Conservation (phyloP, 2,329 filamentous ascomycete genomes). For the Amesomyces nigricolor region DNA sequence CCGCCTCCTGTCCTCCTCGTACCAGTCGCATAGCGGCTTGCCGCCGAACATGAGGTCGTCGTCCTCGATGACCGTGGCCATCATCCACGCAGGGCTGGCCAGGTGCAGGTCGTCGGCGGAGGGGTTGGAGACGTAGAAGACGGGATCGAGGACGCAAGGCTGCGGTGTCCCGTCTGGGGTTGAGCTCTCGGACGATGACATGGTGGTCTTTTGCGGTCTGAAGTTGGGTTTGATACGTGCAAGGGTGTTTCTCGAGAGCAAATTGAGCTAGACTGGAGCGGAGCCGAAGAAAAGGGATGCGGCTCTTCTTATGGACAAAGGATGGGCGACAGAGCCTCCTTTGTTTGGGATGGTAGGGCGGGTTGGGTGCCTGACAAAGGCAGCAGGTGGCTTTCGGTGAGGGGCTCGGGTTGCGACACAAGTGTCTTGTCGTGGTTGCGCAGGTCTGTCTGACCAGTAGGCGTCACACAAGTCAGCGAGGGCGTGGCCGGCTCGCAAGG, state of each 20-base stretch:
- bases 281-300: neutral
- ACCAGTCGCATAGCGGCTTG: slow-evolving; percentile 54
- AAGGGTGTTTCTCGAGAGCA: neutral
- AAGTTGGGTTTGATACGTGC: neutral
- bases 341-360: slow-evolving; percentile 2
- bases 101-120: slow-evolving; percentile 21
- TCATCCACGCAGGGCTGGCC: slow-evolving; percentile 40
- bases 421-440: slow-evolving; percentile 18
- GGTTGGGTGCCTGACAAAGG: slow-evolving; percentile 15
- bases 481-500: slow-evolving; percentile 16
- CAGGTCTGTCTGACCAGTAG: slow-evolving; percentile 14
- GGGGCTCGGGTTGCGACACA: slow-evolving; percentile 12
- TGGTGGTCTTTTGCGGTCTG: slow-evolving; percentile 7
- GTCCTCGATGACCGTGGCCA: slow-evolving; percentile 54
- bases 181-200: slow-evolving; percentile 25
- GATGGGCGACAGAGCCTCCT: neutral
- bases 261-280: neutral
- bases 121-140: slow-evolving; percentile 21
- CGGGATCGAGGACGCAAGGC: slow-evolving; percentile 21
- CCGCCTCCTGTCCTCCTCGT: slow-evolving; percentile 51
- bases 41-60: slow-evolving; percentile 57
- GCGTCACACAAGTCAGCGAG: slow-evolving; percentile 19
- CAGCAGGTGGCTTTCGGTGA: slow-evolving; percentile 7
- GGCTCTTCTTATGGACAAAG: neutral
- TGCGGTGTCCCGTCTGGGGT: slow-evolving; percentile 17